Percentiles rank a stretch among this genome's conserved stretches.
Evolutionary conservation across 1,284 basidiomycete species (phyloP).

Genomic region (Ceratobasidium sp.): DNA sequence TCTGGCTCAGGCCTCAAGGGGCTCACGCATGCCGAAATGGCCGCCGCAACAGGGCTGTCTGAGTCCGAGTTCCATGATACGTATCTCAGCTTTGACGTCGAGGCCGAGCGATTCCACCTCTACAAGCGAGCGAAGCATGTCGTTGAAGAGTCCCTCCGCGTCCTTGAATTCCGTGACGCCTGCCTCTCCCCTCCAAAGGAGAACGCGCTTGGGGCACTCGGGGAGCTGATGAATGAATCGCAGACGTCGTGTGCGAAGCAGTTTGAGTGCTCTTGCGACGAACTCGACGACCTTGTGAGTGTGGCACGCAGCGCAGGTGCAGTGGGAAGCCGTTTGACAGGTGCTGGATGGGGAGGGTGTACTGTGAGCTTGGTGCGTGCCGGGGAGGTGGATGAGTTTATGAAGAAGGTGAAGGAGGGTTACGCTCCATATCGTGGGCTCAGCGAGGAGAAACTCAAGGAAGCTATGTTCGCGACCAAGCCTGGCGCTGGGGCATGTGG

Average conservation of each 20-base stretch:
- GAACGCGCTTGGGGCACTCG: slow-evolving; percentile 62
- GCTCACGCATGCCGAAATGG: slow-evolving; percentile 79
- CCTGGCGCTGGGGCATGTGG: slow-evolving; percentile 87
- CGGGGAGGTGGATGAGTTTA: slow-evolving; percentile 75
- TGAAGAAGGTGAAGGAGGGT: slow-evolving; percentile 68
- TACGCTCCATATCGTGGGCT: slow-evolving; percentile 76
- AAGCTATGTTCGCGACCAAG: slow-evolving; percentile 86
- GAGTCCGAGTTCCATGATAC: slow-evolving; percentile 71
- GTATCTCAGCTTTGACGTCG: slow-evolving; percentile 83
- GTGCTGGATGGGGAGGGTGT: slow-evolving; percentile 93
- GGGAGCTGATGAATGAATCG: slow-evolving; percentile 81
- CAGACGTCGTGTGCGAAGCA: slow-evolving; percentile 76
- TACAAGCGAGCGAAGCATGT: slow-evolving; percentile 85
- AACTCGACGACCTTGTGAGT: slow-evolving; percentile 76
- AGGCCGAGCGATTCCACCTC: slow-evolving; percentile 81
- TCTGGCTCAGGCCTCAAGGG: slow-evolving; percentile 62
- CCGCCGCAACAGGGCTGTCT: slow-evolving; percentile 71
- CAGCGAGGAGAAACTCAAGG: slow-evolving; percentile 70
- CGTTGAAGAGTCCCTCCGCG: slow-evolving; percentile 80
- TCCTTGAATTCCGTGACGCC: slow-evolving; percentile 76
- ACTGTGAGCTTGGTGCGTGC: slow-evolving; percentile 86
- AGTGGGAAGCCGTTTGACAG: slow-evolving; percentile 81
- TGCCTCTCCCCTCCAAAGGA: slow-evolving; percentile 64
- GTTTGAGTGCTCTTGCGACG: slow-evolving; percentile 84
- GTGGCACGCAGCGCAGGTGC: slow-evolving; percentile 78